Base-by-base conservation (phyloP, 345 rosid species). In the Citrus cavaleriei region DNA sequence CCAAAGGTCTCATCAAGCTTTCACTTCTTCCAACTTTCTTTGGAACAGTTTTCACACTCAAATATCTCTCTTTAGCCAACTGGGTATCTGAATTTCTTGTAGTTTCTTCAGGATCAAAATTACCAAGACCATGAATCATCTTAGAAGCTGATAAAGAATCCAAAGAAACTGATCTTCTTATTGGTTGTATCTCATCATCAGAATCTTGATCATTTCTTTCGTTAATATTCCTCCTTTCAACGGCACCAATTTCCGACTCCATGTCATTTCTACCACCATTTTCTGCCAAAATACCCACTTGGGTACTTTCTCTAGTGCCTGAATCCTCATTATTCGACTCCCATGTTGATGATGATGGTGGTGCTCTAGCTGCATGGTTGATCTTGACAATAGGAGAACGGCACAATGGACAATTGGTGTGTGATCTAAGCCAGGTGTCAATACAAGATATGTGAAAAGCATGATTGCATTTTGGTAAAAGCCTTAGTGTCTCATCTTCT, bases 361-460 rank as follows among this genome's bases (percentile, higher is more conserved):
- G 68, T 13, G 65, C 74, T 30, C 16, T 3, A 18, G 62, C 14
- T 1, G 82, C 51, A 21, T 27, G 25, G 40, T 13, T 46, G 51
- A 46, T 73, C 24, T 49, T 34, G 73, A 86, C 80, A 24, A 94
- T 87, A 0, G 97, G 89, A 54, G 93, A 89, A 3, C 93, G 91
- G 73, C 95, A 91, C 54, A 91, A 38, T 5, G 93, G 94, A 21
- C 94, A 92, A 27, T 81, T 91, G 9, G 89, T 90, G 80, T 91
- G 97, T 19, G 93, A 90, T 37, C 82, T 81, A 40, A 93, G 91
- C 97, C 97, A 93, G 13, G 93, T 88, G 64, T 93, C 97, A 22
- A 93, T 91, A 79, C 97, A 93, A 42, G 87, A 76, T 13, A 90
- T 28, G 65, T 93, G 97, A 80, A 93, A 93, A 74, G 95, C 95